These are phyloP conservation scores for Haplosporangium gracile DNA, from an alignment of 192 early-diverging fungal species.

Conservation along the genomic window DNA sequence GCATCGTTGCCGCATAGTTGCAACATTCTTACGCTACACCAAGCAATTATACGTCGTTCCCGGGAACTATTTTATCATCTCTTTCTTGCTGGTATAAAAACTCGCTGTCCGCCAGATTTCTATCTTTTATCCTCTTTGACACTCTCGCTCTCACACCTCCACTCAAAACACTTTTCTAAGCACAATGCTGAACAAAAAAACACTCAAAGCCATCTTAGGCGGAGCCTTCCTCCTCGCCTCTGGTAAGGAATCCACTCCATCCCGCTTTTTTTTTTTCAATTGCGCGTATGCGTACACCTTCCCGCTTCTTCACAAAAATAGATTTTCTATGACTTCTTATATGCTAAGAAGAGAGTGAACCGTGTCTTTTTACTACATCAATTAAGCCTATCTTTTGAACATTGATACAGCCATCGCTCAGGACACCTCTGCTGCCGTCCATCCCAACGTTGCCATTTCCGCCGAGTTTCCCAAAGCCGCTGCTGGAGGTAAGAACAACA, in stretches of 20 bases:
- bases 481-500: not conserved
- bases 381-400: not conserved
- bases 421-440: not conserved
- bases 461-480: not conserved
- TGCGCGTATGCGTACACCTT: not conserved
- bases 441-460: not conserved
- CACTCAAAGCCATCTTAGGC: not conserved
- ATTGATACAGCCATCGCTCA: not conserved
- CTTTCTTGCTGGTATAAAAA: not conserved
- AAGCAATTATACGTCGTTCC: not conserved
- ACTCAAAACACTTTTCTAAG: not conserved
- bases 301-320: too few relatives aligned
- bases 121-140: not conserved
- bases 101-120: not conserved
- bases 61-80: not conserved
- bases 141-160: not conserved
- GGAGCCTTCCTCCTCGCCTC: not conserved
- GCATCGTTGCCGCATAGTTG: conserved; percentile 2
- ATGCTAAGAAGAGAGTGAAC: not conserved
- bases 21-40: not conserved
- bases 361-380: not conserved
- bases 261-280: not conserved
- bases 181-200: conserved; percentile 7
- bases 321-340: too few relatives aligned
- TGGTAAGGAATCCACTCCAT: not conserved